Conservation (phyloP, 192 early-diverging fungal species). For the Entomortierella lignicola region DNA sequence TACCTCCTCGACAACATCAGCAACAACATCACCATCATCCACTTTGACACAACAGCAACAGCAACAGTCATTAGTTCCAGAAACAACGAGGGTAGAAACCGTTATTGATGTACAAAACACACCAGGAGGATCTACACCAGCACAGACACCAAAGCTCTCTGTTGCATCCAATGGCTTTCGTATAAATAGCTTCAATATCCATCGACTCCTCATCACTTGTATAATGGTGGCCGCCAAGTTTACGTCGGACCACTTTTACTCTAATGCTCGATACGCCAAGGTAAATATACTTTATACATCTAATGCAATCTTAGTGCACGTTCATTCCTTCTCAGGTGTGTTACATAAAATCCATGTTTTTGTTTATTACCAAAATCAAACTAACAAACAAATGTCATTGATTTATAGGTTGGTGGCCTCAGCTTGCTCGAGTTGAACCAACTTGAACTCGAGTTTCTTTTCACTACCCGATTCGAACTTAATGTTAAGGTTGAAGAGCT, state of each 20-base stretch:
- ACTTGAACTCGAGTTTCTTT: slow-evolving; percentile 80
- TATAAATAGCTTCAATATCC: slow-evolving; percentile 74
- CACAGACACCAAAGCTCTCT: slow-evolving; percentile 12
- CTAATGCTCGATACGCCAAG: slow-evolving; percentile 80
- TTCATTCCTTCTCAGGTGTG: neutral
- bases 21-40: neutral
- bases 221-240: slow-evolving; percentile 82
- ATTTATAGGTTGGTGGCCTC: slow-evolving; percentile 77
- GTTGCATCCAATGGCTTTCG: slow-evolving; percentile 53
- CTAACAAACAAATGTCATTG: no score
- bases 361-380: neutral
- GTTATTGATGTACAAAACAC: slow-evolving; percentile 11
- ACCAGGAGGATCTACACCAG: slow-evolving; percentile 25
- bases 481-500: slow-evolving; percentile 71
- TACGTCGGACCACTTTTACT: slow-evolving; percentile 78
- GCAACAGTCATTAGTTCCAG: neutral
- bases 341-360: neutral
- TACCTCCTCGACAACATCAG: neutral
- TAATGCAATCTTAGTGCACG: slow-evolving; percentile 4
- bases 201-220: slow-evolving; percentile 74
- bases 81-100: neutral
- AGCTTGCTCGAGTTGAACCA: slow-evolving; percentile 77
- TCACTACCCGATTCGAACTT: slow-evolving; percentile 75
- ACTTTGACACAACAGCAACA: neutral
- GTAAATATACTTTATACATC: slow-evolving; percentile 26